Base-by-base conservation (phyloP, 1,284 basidiomycete species). In the Leccinum pachyderme region DNA sequence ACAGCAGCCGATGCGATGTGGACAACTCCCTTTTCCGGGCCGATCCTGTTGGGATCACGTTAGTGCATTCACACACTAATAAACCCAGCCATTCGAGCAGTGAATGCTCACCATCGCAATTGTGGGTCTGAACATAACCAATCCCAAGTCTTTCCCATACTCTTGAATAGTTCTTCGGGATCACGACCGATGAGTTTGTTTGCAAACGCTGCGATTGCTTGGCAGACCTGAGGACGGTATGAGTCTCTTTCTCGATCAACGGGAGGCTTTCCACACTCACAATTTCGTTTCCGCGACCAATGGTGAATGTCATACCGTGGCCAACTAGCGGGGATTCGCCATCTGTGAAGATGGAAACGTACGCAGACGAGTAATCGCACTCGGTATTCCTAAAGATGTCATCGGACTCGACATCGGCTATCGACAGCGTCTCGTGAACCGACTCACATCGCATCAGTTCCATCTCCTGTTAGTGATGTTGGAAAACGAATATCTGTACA, bases 251-350 rank as follows among this genome's bases (percentile, higher is more conserved):
- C 18, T 51, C 3, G 4, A 33, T 22, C 25, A n/a, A 43, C 37
- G 28, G n/a, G 49, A 27, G 5, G 25, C 13, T 15, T 15, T 27
- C 43, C 24, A 32, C 27, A 64, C 75, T 63, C 67, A 86, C 93
- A 63, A 95, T 93, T 59, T 98, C 95, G 69, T 95, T 98, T 27
- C 94, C 94, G 41, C 93, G 85, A 5, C 95, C 94, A 64, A 95
- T 96, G n/a, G 94, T 96, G 72, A 97, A 97, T 12, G 95, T 95
- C 94, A 96, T 94, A 51, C 95, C 94, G 65, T 93, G 86, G 31
- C 94, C 93, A 52, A 86, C 81, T 48, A 95, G 83, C 52, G 84
- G 80, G 5, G 81, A 75, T 51, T 67, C 68, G 0, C 67, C 68
- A 48, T 85, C 80, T 3, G 94, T 95, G 63, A 83, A 76, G 54